These are phyloP conservation scores for Cairneyella variabilis DNA, from an alignment of 495 filamentous ascomycete genomes.

Conservation along the genomic window DNA sequence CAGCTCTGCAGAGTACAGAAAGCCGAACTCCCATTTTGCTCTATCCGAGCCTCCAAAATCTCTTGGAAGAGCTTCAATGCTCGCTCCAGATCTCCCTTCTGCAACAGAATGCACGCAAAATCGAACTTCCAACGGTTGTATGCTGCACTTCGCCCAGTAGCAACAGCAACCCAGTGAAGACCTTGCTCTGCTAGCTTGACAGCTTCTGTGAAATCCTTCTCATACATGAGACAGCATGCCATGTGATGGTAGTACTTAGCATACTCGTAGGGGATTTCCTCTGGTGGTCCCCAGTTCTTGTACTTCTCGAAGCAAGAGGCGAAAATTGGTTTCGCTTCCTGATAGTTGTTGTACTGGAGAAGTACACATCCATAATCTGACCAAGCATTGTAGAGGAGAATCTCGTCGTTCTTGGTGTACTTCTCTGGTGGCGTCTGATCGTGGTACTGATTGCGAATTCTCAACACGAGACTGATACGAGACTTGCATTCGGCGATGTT, in stretches of 20 bases:
- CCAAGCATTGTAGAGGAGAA: slow-evolving; percentile 23
- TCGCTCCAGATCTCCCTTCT: slow-evolving; percentile 17
- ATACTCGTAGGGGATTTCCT: slow-evolving; percentile 27
- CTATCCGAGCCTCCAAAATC: background rate
- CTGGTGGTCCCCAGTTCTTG: slow-evolving; percentile 13
- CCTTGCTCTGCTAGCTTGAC: slow-evolving; percentile 13
- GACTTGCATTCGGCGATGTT: too few species aligned
- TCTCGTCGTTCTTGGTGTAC: slow-evolving; percentile 18
- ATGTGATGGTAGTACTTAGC: slow-evolving; percentile 27
- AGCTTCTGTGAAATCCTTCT: slow-evolving; percentile 17
- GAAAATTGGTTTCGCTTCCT: slow-evolving; percentile 21
- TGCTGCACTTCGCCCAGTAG: slow-evolving; percentile 9
- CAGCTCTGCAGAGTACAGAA: slow-evolving; percentile 27
- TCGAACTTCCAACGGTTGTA: slow-evolving; percentile 24
- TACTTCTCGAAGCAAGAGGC: slow-evolving; percentile 21
- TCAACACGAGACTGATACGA: slow-evolving; percentile 7
- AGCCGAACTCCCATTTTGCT: slow-evolving; percentile 13
- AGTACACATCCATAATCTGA: slow-evolving; percentile 20
- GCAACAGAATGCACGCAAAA: slow-evolving; percentile 21
- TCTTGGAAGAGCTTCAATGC: slow-evolving; percentile 18
- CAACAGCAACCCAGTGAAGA: slow-evolving; percentile 9
- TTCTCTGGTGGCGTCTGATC: background rate
- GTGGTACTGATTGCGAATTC: slow-evolving; percentile 14
- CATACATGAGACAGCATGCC: slow-evolving; percentile 20
- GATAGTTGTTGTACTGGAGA: slow-evolving; percentile 22